These are phyloP conservation scores for Usnea hakonensis DNA, from an alignment of 495 filamentous ascomycete genomes.

Conservation along the genomic window DNA sequence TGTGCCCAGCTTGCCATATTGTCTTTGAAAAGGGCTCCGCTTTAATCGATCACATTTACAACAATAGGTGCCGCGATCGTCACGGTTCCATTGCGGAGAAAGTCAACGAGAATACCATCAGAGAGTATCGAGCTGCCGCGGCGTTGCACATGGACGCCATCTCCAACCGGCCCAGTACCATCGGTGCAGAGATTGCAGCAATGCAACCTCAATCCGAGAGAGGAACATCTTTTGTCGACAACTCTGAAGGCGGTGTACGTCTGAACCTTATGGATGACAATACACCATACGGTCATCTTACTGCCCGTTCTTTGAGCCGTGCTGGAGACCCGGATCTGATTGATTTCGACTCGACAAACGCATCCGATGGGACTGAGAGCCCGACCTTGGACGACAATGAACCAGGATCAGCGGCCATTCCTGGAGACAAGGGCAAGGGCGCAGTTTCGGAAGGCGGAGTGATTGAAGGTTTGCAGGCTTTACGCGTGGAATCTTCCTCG, in stretches of 20 bases:
- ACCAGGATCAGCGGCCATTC: background rate
- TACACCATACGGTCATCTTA: background rate
- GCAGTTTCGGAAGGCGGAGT: background rate
- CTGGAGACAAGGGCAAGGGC: background rate
- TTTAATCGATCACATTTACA: slow-evolving; percentile 46
- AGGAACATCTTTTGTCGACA: background rate
- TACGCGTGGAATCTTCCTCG: background rate
- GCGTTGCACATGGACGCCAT: slow-evolving; percentile 6
- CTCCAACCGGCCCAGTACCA: slow-evolving; percentile 1
- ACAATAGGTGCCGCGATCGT: slow-evolving; percentile 33
- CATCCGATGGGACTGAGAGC: background rate
- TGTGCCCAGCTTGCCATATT: slow-evolving; percentile 39
- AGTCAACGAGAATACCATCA: slow-evolving; percentile 4
- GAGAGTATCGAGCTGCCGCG: slow-evolving; percentile 7
- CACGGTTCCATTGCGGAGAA: background rate
- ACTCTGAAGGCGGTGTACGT: background rate
- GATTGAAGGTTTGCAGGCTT: background rate
- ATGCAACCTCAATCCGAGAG: slow-evolving; percentile 11
- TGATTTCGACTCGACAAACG: background rate
- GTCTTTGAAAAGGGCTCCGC: slow-evolving; percentile 38
- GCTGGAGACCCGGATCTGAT: background rate
- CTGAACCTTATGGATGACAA: slow-evolving; percentile 3
- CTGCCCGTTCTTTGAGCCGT: background rate
- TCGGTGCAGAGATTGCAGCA: slow-evolving; percentile 3
- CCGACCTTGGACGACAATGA: background rate